phyloP scores from a whole-genome alignment of 345 rosid genomes.

The Syzygium jambos region DNA sequence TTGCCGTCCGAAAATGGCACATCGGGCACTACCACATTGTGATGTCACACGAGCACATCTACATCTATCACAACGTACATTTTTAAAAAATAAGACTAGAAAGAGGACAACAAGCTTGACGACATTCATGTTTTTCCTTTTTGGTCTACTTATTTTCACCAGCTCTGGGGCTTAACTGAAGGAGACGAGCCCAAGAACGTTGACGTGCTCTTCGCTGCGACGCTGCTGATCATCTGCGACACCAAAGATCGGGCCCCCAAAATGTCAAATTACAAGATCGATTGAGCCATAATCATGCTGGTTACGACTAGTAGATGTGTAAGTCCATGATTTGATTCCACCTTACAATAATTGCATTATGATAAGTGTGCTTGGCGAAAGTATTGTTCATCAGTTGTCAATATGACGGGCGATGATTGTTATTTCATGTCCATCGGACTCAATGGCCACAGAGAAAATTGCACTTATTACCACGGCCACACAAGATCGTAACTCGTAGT shows the following conservation, averaged over 20 bases:
- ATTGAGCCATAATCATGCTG: not conserved
- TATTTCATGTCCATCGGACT: not conserved
- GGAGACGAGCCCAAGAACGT: not conserved
- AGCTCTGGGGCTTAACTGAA: not conserved
- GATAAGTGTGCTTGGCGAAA: not conserved
- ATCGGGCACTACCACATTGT: not conserved
- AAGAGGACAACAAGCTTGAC: not conserved
- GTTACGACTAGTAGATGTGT: not conserved
- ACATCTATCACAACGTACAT: not conserved
- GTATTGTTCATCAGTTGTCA: not conserved
- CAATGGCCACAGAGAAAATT: not conserved
- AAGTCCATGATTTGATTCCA: not conserved
- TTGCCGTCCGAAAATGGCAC: not conserved
- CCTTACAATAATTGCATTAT: not conserved
- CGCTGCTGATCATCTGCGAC: not conserved
- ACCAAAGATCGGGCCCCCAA: not conserved
- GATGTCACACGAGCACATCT: not conserved
- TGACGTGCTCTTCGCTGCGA: not conserved
- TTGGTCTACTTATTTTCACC: not conserved
- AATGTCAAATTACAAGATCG: not conserved
- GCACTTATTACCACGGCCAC: not conserved
- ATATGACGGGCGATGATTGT: not conserved
- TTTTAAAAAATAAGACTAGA: not conserved
- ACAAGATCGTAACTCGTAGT: not conserved
- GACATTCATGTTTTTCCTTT: not conserved